Percentiles rank a stretch among this genome's conserved stretches.
Conservation (phyloP, 2,329 filamentous ascomycete species). For the Trichophyton equinum region DNA sequence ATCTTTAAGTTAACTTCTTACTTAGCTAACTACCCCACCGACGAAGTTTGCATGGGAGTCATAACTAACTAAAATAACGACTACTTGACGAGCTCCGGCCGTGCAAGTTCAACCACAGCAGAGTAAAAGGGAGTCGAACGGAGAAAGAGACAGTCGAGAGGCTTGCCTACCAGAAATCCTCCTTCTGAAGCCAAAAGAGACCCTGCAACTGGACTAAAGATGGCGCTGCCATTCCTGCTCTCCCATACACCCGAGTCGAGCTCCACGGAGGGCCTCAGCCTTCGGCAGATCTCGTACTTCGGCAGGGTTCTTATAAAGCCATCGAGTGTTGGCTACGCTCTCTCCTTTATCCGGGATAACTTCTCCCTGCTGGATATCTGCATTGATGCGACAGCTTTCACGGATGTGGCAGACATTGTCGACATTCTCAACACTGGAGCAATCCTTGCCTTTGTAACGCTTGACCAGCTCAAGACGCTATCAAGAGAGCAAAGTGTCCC, state of each 20-base stretch:
- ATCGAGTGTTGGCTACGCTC: slow-evolving; percentile 27
- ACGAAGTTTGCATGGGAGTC: background rate
- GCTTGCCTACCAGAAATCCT: background rate
- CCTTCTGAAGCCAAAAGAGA: background rate
- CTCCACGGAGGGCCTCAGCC: slow-evolving; percentile 38
- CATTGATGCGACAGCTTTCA: slow-evolving; percentile 61
- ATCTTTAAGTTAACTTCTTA: background rate
- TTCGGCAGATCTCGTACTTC: slow-evolving; percentile 46
- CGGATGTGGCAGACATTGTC: slow-evolving; percentile 59
- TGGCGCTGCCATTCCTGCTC: slow-evolving; percentile 33
- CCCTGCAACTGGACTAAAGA: slow-evolving; percentile 4
- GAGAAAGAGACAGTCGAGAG: background rate
- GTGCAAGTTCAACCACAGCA: background rate
- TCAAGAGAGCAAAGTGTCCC: slow-evolving; percentile 40
- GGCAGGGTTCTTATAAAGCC: slow-evolving; percentile 45
- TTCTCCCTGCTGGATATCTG: slow-evolving; percentile 50
- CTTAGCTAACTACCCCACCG: background rate
- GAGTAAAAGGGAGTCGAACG: background rate
- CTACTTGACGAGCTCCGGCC: background rate
- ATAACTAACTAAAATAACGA: background rate
- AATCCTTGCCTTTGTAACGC: slow-evolving; percentile 67
- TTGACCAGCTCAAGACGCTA: slow-evolving; percentile 51
- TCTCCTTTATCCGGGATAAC: slow-evolving; percentile 45
- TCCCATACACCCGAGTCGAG: slow-evolving; percentile 13
- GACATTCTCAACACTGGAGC: slow-evolving; percentile 76